Base-by-base conservation (phyloP, 1,139 yeast genomes). In the Hansenula lynferdii region DNA sequence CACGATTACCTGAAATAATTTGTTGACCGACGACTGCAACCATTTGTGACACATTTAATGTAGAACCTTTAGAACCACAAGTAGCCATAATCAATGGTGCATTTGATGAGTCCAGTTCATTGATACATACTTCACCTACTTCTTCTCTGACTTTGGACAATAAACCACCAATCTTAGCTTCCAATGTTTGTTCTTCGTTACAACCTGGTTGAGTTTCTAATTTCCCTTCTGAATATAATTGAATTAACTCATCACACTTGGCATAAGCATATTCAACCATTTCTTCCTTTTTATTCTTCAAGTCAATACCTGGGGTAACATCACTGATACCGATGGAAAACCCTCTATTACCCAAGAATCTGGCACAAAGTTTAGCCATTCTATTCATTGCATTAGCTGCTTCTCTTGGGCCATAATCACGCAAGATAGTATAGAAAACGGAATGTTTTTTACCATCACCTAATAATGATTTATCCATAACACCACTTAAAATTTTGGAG, bases 11-110 rank as follows among this genome's bases (percentile, higher is more conserved):
- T 6, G 96, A 81, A 54, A 94, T 94, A 69, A 94, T 94, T 64
- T 94, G 99, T 66, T 94, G 99, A 42, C 99, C 99, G 36, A 94
- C 99, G 60, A 94, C 97, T 0, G 99, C 98, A 73, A 94, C 98
- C 99, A 94, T 94, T 67, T 94, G 99, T 10, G 98, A 92, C 32
- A 94, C 98, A 62, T 94, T 94, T 49, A 94, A 76, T 0, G 97
- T 89, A 30, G 98, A 92, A 64, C 98, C 99, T 63, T 94, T 94
- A 36, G 98, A 92, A 52, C 99, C 99, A 75, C 98, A 92, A 1
- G 96, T 87, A 10, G 98, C 97, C 99, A 94, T 94, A 58, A 94
- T 90, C 57, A 94, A 75, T 29, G 98, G 98, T 27, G 98, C 96
- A 61, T 94, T 94, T 34, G 89, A 77, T 39, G 85, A 77, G 50